Base-by-base conservation (phyloP, 1,139 yeast species). In the Blastobotrys illinoisensis region DNA sequence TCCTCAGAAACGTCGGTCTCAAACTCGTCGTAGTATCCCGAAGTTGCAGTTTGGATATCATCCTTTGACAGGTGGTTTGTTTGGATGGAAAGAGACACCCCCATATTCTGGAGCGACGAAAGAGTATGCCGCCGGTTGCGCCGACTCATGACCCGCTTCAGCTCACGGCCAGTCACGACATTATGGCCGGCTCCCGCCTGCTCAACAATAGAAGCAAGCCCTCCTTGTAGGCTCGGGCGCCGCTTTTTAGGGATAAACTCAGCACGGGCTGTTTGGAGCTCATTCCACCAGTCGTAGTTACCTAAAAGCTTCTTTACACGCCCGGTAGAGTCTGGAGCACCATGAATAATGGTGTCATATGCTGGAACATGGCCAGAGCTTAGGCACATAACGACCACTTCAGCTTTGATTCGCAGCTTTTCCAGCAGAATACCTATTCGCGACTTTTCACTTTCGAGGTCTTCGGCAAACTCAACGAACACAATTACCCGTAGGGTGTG, bases 401-500 rank as follows among this genome's bases (percentile, higher is more conserved):
- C 83, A 0, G 97, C 96, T 45, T 84, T 86, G 56, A 93, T 91
- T 64, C 99, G 78, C 54, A 93, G 75, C 23, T 83, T 85, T n/a
- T 81, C 83, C 48, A 93, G 73, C 46, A 93, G 71, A 43, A 81
- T 80, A 3, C 67, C 64, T 46, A 93, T 80, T 53, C 97, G 72
- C 13, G 71, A 71, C 40, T 71, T 71, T 64, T 93, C 99, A 53
- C 86, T 90, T 2, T 73, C 79, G 20, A 89, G 81, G 61, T 91
- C 97, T 1, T 74, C 75, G 49, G 72, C 75, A 54, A 77, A 77
- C 71, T 93, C 99, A 18, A 93, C 98, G 76, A 93, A 91, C 0
- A 88, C 96, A 56, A 91, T 83, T 6, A 93, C 89, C 54, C 99
- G 76, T 44, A 93, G 68, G 11, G 70, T 73, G 64, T 88, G 95